Evolutionary conservation across 129 eudicot species (phyloP).

Genomic region (Pulicaria dysenterica): DNA sequence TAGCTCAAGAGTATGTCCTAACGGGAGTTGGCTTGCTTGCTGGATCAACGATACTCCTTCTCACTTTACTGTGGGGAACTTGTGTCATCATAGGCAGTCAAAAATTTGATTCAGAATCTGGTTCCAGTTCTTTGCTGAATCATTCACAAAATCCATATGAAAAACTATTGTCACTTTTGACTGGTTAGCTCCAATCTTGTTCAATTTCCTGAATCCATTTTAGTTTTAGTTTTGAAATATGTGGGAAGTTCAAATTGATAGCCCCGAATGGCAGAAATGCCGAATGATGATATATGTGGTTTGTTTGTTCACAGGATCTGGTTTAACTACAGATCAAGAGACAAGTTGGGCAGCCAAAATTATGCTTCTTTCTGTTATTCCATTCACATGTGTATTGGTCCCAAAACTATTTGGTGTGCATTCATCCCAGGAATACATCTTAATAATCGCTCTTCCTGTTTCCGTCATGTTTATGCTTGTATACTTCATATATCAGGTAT

Average conservation of each 20-base stretch:
- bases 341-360: constrained; percentile 65
- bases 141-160: constrained; percentile 23
- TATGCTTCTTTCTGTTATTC: constrained; percentile 68
- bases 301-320: constrained; percentile 44
- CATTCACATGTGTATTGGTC: constrained; percentile 56
- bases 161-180: constrained; percentile 34
- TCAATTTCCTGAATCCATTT: background rate
- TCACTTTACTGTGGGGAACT: constrained; percentile 79
- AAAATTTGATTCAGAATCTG: constrained; percentile 22
- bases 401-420: constrained; percentile 45
- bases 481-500: constrained; percentile 77
- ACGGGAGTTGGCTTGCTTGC: constrained; percentile 79
- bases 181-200: constrained; percentile 37
- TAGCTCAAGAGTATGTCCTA: constrained; percentile 61
- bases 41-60: constrained; percentile 71
- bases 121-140: constrained; percentile 17
- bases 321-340: constrained; percentile 59
- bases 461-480: constrained; percentile 49
- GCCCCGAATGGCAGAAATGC: background rate
- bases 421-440: constrained; percentile 36
- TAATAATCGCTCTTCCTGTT: constrained; percentile 47
- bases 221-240: background rate
- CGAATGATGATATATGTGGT: background rate
- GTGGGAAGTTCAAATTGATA: background rate
- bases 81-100: constrained; percentile 60